Conservation (phyloP, 495 filamentous ascomycete species). For the Lentithecium fluviatile region DNA sequence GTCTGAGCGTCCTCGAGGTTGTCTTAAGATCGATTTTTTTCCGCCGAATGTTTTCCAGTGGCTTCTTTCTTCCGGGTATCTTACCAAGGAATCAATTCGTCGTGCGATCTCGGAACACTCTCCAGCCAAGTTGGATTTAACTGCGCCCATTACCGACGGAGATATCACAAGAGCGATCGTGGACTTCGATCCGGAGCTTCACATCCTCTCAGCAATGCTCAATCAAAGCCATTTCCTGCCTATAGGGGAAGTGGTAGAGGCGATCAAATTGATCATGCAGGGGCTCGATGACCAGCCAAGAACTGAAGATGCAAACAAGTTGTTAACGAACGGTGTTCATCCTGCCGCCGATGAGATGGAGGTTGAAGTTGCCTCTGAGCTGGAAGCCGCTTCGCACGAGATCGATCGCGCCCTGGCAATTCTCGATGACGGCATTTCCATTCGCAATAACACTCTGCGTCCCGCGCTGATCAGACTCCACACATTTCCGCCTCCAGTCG, state of each 20-base stretch:
- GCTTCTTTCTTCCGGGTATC: slow-evolving; percentile 39
- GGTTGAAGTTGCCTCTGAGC: slow-evolving; percentile 33
- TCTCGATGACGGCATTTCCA: slow-evolving; percentile 37
- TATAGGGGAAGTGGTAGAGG: slow-evolving; percentile 48
- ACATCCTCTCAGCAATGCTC: slow-evolving; percentile 40
- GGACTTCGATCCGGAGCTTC: slow-evolving; percentile 40
- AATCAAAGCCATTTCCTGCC: slow-evolving; percentile 29
- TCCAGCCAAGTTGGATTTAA: not conserved
- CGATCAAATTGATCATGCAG: slow-evolving; percentile 42
- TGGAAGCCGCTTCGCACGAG: slow-evolving; percentile 38
- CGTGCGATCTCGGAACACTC: slow-evolving; percentile 26
- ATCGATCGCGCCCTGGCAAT: slow-evolving; percentile 40
- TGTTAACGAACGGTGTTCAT: slow-evolving; percentile 33
- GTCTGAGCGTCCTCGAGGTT: slow-evolving; percentile 17
- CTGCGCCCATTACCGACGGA: slow-evolving; percentile 23
- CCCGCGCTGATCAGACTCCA: slow-evolving; percentile 62
- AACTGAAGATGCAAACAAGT: not conserved
- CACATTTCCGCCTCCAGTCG: slow-evolving; percentile 55
- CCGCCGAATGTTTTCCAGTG: slow-evolving; percentile 43
- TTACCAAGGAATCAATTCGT: slow-evolving; percentile 35
- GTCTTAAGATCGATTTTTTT: slow-evolving; percentile 36
- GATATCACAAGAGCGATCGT: slow-evolving; percentile 42
- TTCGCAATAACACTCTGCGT: slow-evolving; percentile 38
- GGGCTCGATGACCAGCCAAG: slow-evolving; percentile 36
- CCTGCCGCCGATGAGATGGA: slow-evolving; percentile 26